Percentiles rank a stretch among this genome's conserved stretches.
phyloP scores from a whole-genome alignment of 1,284 basidiomycete genomes.

The Malassezia nana region DNA sequence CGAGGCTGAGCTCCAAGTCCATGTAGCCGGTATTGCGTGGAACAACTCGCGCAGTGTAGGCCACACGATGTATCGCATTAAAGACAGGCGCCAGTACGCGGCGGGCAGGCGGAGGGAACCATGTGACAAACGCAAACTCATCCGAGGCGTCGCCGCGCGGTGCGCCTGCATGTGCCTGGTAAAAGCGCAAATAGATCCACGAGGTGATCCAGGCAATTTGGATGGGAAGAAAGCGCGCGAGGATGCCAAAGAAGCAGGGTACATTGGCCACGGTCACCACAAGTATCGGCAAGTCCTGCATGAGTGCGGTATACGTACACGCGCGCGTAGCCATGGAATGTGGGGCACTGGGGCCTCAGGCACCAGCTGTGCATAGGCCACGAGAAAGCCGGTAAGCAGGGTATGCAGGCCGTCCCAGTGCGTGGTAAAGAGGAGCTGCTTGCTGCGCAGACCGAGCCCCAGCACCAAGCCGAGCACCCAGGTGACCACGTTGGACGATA shows the following conservation, averaged over 20 bases:
- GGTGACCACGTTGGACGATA: constrained; percentile 36
- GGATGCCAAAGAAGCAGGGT: constrained; percentile 73
- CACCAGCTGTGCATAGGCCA: constrained; percentile 92
- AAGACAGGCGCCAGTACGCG: constrained; percentile 59
- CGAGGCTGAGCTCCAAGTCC: constrained; percentile 52
- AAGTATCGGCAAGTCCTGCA: constrained; percentile 71
- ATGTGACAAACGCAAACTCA: constrained; percentile 86
- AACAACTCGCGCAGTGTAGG: constrained; percentile 59
- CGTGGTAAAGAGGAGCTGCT: constrained; percentile 57
- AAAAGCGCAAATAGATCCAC: constrained; percentile 91
- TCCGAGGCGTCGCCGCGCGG: constrained; percentile 76
- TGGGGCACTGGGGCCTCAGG: constrained; percentile 53
- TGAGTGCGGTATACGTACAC: background rate
- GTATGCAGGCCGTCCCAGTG: constrained; percentile 85
- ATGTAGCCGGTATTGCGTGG: constrained; percentile 50
- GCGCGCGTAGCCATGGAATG: background rate
- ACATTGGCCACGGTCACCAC: constrained; percentile 85
- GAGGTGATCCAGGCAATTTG: constrained; percentile 91
- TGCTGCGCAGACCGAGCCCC: constrained; percentile 32
- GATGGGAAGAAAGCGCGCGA: constrained; percentile 88
- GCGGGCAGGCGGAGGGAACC: constrained; percentile 76
- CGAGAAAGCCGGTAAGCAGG: constrained; percentile 77
- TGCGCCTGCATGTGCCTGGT: constrained; percentile 65
- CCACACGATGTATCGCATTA: constrained; percentile 60
- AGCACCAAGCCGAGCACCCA: constrained; percentile 33